Conservation (phyloP, 495 filamentous ascomycete species). For the Pseudevernia furfuracea region DNA sequence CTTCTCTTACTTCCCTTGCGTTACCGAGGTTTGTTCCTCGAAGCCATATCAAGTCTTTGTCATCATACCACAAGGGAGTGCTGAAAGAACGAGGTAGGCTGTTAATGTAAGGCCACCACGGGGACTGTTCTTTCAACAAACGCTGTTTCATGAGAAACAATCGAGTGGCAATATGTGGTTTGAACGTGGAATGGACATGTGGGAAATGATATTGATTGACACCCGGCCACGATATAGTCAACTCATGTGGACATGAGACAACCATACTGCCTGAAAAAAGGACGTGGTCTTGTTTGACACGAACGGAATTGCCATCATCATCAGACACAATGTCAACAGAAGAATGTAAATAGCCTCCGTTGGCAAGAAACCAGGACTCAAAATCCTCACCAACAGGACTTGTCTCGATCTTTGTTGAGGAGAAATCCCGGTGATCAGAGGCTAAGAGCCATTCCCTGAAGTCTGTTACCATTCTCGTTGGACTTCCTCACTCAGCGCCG, state of each 20-base stretch:
- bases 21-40: constrained; percentile 51
- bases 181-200: constrained; percentile 7
- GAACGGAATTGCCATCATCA: constrained; percentile 14
- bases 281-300: constrained; percentile 7
- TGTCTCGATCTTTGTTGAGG: background rate
- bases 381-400: background rate
- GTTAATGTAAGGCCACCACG: constrained; percentile 57
- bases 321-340: constrained; percentile 16
- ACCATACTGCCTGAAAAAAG: constrained; percentile 13
- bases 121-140: constrained; percentile 40
- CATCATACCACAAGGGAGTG: constrained; percentile 52
- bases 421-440: background rate
- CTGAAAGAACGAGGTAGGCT: constrained; percentile 50
- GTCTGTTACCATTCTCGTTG: background rate
- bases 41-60: constrained; percentile 51
- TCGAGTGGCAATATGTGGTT: constrained; percentile 20
- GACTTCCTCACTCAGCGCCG: background rate
- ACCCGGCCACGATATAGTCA: constrained; percentile 23
- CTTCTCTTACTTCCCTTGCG: constrained; percentile 38
- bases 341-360: constrained; percentile 23
- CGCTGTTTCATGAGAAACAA: constrained; percentile 56
- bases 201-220: constrained; percentile 9
- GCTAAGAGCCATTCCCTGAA: background rate
- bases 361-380: constrained; percentile 21
- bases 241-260: constrained; percentile 24